Conservation (phyloP, 192 early-diverging fungal genomes). For the Nowakowskiella sp. region DNA sequence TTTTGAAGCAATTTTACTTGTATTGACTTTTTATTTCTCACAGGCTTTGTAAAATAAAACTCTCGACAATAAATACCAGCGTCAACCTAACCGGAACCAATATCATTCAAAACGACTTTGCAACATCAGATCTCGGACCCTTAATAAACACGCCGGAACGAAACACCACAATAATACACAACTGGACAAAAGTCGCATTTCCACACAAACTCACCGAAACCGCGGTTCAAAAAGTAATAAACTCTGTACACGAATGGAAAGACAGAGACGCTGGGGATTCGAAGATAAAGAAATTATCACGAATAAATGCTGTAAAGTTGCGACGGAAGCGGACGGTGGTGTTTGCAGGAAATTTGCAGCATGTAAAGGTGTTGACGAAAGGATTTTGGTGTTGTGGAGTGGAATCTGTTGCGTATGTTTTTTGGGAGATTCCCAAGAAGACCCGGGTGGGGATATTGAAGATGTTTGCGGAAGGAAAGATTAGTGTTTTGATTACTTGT, state of each 20-base stretch:
- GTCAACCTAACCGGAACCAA: too few species aligned
- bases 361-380: conserved; percentile 52
- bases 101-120: not conserved
- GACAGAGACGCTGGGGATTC: too few species aligned
- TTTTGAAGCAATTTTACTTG: too few species aligned
- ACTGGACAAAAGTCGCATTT: too few species aligned
- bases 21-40: conserved; percentile 1
- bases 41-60: conserved; percentile 58
- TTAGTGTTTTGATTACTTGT: conserved; percentile 85
- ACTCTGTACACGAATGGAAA: too few species aligned
- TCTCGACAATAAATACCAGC: conserved; percentile 37
- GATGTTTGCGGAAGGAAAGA: conserved; percentile 47
- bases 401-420: conserved; percentile 29
- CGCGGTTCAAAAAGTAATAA: too few species aligned
- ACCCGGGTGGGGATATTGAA: conserved; percentile 52
- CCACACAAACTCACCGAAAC: too few species aligned
- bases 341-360: conserved; percentile 80
- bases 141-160: conserved; percentile 49
- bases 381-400: conserved; percentile 42
- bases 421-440: conserved; percentile 37
- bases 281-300: too few species aligned
- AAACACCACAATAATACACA: conserved; percentile 59
- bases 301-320: not conserved
- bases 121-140: conserved; percentile 9
- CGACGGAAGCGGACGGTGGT: conserved; percentile 63